These are phyloP conservation scores for Chlamydomonas urium DNA, from an alignment of 139 green algal genomes.

Conservation along the genomic window DNA sequence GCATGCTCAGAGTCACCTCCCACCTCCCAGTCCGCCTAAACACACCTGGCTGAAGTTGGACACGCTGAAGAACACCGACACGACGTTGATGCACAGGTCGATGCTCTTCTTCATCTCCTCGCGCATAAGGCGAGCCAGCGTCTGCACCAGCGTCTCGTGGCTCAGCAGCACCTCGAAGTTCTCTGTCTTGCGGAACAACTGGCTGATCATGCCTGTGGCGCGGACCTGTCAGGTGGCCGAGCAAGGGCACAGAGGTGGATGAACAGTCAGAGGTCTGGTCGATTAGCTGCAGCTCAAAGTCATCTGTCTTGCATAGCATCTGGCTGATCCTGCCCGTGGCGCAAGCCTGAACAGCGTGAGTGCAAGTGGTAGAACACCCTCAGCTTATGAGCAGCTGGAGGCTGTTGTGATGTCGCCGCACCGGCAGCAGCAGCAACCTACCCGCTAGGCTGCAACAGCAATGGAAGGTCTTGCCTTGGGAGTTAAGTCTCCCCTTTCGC, in stretches of 20 bases:
- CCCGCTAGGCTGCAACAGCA: too few relatives aligned
- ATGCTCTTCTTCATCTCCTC: constrained; percentile 76
- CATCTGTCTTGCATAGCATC: background rate
- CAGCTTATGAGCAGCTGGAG: too few relatives aligned
- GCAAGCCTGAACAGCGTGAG: too few relatives aligned
- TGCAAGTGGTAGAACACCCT: too few relatives aligned
- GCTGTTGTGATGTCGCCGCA: too few relatives aligned
- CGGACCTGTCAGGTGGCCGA: constrained; percentile 27
- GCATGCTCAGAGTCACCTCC: too few relatives aligned
- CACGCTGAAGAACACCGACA: constrained; percentile 71
- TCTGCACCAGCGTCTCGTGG: constrained; percentile 68
- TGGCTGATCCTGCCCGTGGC: background rate
- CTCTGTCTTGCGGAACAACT: constrained; percentile 57
- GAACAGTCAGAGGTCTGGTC: too few relatives aligned
- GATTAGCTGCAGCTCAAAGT: background rate
- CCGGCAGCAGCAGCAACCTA: too few relatives aligned
- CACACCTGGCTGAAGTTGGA: constrained; percentile 72
- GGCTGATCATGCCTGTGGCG: constrained; percentile 56
- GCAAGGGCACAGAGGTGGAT: too few relatives aligned
- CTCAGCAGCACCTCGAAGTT: constrained; percentile 63
- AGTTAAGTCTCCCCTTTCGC: too few relatives aligned
- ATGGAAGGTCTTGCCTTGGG: too few relatives aligned
- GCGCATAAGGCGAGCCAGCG: constrained; percentile 67
- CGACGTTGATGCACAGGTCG: constrained; percentile 71
- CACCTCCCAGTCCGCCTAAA: too few relatives aligned